Conservation (phyloP, 805 yeast species). For the Scheffersomyces coipomensis region DNA sequence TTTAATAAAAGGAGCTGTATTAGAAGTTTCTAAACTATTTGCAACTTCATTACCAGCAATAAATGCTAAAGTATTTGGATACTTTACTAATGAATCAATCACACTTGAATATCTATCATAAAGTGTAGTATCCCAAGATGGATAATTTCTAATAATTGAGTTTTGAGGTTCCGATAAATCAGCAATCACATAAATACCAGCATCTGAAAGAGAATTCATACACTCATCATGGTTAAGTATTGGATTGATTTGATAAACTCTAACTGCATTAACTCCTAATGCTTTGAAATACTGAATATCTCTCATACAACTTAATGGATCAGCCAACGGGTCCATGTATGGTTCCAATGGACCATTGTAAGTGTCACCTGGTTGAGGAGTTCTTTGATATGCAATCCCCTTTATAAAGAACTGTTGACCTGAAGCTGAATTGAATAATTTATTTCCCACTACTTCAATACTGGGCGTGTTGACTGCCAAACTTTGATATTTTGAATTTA, state of each 20-base stretch:
- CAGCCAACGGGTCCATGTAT: constrained; percentile 77
- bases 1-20: constrained; percentile 33
- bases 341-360: constrained; percentile 16
- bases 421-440: constrained; percentile 69
- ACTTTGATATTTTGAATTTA: background rate
- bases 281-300: constrained; percentile 76
- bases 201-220: constrained; percentile 57
- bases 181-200: constrained; percentile 35
- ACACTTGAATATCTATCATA: constrained; percentile 29
- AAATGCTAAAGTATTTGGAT: constrained; percentile 36
- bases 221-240: constrained; percentile 69
- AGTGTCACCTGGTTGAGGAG: constrained; percentile 44
- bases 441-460: constrained; percentile 67
- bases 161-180: constrained; percentile 35
- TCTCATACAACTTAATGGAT: constrained; percentile 65
- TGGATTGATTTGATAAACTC: constrained; percentile 86
- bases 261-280: constrained; percentile 71
- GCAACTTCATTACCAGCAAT: constrained; percentile 43
- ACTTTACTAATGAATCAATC: constrained; percentile 29
- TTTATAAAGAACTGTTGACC: constrained; percentile 83
- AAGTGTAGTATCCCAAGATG: constrained; percentile 34
- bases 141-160: constrained; percentile 30
- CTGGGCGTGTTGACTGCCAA: constrained; percentile 11
- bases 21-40: constrained; percentile 21
- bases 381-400: constrained; percentile 86